Conservation (phyloP, 139 green algal genomes). For the Tetradesmus lagerheimii region DNA sequence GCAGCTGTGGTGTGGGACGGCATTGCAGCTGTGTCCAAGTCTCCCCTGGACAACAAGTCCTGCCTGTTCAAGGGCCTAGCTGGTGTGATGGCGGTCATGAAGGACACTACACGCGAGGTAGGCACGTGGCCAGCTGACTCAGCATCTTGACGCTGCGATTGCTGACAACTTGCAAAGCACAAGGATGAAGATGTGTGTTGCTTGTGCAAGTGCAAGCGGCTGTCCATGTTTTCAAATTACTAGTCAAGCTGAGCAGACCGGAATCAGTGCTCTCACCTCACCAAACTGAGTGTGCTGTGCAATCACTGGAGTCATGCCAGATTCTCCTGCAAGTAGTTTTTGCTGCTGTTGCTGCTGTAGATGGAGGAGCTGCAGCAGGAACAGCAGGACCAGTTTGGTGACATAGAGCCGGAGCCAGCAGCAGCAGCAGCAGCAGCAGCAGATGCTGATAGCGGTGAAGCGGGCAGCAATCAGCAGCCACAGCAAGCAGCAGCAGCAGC, state of each 20-base stretch:
- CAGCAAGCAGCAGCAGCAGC: conserved; percentile 11
- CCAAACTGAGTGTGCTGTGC: too few relatives aligned
- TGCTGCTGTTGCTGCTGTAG: background rate
- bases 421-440: conserved; percentile 1
- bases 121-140: too few relatives aligned
- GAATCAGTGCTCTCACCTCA: too few relatives aligned
- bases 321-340: too few relatives aligned
- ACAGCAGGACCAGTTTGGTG: conserved; percentile 1
- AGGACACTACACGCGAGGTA: conserved; percentile 51
- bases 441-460: background rate
- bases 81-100: conserved; percentile 28
- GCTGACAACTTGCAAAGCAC: too few relatives aligned
- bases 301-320: too few relatives aligned
- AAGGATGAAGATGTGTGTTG: too few relatives aligned
- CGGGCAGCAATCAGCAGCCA: background rate
- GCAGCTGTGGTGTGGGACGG: conserved; percentile 43
- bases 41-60: conserved; percentile 41
- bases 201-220: too few relatives aligned
- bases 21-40: conserved; percentile 27
- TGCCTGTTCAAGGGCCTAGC: conserved; percentile 42
- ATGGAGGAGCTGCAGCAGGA: conserved; percentile 25
- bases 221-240: too few relatives aligned
- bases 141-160: too few relatives aligned
- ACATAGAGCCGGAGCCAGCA: background rate
- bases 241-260: too few relatives aligned